Conservation (phyloP, 371 early-diverging fungal genomes). For the Massospora cicadina region DNA sequence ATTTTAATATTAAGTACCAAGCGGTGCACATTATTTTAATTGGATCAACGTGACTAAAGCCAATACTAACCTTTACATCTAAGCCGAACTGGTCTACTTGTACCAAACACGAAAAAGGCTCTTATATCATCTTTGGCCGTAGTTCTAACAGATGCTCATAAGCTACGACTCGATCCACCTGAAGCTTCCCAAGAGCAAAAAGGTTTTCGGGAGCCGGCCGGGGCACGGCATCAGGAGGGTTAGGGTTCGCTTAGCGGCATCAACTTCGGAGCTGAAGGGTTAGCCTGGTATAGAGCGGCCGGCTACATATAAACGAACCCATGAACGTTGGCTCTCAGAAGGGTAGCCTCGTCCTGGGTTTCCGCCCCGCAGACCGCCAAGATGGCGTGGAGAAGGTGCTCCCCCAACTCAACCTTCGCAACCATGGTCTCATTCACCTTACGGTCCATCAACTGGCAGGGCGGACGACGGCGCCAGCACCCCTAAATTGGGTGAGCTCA, state of each 20-base stretch:
- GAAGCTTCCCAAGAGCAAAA: conserved; percentile 60
- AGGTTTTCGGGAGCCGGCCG: conserved; percentile 65
- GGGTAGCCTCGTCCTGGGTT: conserved; percentile 29
- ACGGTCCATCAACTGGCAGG: conserved; percentile 62
- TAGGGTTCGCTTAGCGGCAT: conserved; percentile 54
- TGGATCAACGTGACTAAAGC: too few species aligned
- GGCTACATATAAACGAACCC: conserved; percentile 81
- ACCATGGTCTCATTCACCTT: conserved; percentile 57
- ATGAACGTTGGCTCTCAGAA: conserved; percentile 50
- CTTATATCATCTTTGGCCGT: too few species aligned
- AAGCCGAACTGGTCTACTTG: too few species aligned
- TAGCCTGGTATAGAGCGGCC: neutral
- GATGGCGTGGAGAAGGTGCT: conserved; percentile 69
- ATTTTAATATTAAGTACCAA: too few species aligned
- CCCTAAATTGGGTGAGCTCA: conserved; percentile 18
- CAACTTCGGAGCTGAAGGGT: conserved; percentile 50
- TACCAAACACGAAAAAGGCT: too few species aligned
- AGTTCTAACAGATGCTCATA: too few species aligned
- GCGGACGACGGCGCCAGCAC: conserved; percentile 77
- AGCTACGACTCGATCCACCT: conserved; percentile 70
- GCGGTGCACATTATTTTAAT: too few species aligned
- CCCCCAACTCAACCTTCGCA: conserved; percentile 61
- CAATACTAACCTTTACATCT: too few species aligned
- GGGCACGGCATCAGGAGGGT: conserved; percentile 76
- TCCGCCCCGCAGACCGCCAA: conserved; percentile 61